Evolutionary conservation across 345 rosid species (phyloP), one percentile per base, ranked within the genome.

Genomic region (Boechera divaricarpa): DNA sequence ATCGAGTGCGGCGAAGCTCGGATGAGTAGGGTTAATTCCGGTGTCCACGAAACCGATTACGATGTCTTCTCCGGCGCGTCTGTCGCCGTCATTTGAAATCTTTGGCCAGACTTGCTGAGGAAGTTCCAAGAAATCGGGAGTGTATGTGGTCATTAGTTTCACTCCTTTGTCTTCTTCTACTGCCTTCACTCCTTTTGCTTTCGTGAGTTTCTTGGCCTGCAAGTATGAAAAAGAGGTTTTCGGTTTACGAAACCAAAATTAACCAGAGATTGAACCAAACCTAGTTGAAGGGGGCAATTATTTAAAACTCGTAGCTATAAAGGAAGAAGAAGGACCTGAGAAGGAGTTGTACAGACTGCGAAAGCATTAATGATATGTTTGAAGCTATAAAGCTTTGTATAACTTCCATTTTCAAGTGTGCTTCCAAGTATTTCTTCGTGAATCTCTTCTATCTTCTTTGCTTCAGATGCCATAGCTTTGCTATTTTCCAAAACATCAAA

Each of bases 101-200:
- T 79, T 82, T 10, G 82, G 69, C 93, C 94, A 88, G 3, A 80
- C 85, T 70, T 82, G 76, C 6, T 75, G 51, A 10, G 89, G 87
- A 65, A 94, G 48, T 75, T 87, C 88, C 24, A 94, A 82, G 86
- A 90, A 92, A 16, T 84, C 75, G 6, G 95, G 93, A 38, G 86
- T 90, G 82, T 94, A 90, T 1, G 97, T 88, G 44, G 97, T 89
- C 98, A 92, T 89, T 81, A 87, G 5, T 74, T 79, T 90, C 67
- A 88, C 91, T 83, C 97, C 94, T 77, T 87, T 88, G 57, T 90
- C 98, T 82, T 83, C 88, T 83, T 91, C 98, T 61, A 94, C 81
- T 80, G 78, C 42, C 76, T 82, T 94, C 12, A 90, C 89, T 74
- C 87, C 88, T 7, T 75, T 69, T 26, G 80, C 78, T 11, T 58